Evolutionary conservation across 768 basidiomycete genomes (phyloP).

Genomic region (Suillus variegatus): DNA sequence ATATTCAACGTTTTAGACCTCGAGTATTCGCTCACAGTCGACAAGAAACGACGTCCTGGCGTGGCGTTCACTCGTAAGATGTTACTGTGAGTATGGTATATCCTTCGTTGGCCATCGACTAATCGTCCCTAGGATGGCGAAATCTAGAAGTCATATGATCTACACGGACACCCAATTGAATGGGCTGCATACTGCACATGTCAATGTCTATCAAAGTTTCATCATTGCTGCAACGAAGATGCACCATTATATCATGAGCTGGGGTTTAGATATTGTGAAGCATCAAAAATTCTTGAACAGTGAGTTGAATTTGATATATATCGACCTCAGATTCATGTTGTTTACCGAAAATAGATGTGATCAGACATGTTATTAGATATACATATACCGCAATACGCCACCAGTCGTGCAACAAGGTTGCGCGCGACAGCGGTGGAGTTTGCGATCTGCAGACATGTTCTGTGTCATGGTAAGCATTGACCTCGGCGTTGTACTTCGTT

Average conservation of each 20-base stretch:
- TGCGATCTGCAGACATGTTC: slow-evolving; percentile 50
- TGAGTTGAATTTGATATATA: slow-evolving; percentile 31
- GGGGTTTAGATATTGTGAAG: slow-evolving; percentile 47
- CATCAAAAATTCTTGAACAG: slow-evolving; percentile 56
- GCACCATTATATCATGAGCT: slow-evolving; percentile 74
- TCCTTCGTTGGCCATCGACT: slow-evolving; percentile 4
- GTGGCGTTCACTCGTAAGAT: slow-evolving; percentile 68
- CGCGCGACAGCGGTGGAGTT: slow-evolving; percentile 36
- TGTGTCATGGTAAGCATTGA: slow-evolving; percentile 58
- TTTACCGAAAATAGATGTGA: slow-evolving; percentile 46
- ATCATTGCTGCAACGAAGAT: slow-evolving; percentile 83
- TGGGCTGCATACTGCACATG: slow-evolving; percentile 55
- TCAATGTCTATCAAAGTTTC: slow-evolving; percentile 89
- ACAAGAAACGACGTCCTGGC: slow-evolving; percentile 65
- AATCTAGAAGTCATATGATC: slow-evolving; percentile 74
- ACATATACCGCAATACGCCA: slow-evolving; percentile 52
- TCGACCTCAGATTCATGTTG: neutral
- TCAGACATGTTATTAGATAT: slow-evolving; percentile 61
- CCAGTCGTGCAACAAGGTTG: slow-evolving; percentile 44
- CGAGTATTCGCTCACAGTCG: slow-evolving; percentile 69
- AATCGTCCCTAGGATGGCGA: slow-evolving; percentile 56
- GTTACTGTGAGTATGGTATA: slow-evolving; percentile 58
- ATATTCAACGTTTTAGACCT: slow-evolving; percentile 46
- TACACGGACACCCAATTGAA: slow-evolving; percentile 80
- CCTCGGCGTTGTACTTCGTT: neutral